phyloP scores from a whole-genome alignment of 805 yeast genomes.

The Suhomyces pyralidae region DNA sequence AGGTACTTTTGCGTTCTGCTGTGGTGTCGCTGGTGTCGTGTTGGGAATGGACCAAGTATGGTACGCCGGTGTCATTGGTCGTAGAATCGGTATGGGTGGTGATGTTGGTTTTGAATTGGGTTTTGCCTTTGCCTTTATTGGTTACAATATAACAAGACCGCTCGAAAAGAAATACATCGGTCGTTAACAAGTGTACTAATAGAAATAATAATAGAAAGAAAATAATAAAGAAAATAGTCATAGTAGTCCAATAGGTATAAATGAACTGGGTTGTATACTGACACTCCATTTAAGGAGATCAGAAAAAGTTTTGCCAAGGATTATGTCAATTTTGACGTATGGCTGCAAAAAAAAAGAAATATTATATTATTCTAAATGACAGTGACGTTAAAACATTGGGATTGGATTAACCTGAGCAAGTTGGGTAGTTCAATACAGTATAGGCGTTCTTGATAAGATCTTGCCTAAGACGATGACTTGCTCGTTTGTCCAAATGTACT shows the following conservation, averaged over 20 bases:
- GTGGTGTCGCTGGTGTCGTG: slow-evolving; percentile 83
- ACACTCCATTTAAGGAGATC: neutral
- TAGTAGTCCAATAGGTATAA: neutral
- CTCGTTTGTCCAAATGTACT: neutral
- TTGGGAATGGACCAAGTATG: slow-evolving; percentile 86
- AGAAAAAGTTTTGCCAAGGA: neutral
- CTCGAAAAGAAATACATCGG: slow-evolving; percentile 65
- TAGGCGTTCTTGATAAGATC: slow-evolving; percentile 21
- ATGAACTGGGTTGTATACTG: too few relatives aligned
- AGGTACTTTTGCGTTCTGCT: slow-evolving; percentile 72
- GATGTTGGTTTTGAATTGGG: slow-evolving; percentile 86
- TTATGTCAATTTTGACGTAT: neutral
- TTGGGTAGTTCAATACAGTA: slow-evolving; percentile 20
- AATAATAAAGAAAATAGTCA: too few relatives aligned
- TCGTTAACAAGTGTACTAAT: slow-evolving; percentile 27
- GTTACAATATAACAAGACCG: slow-evolving; percentile 56
- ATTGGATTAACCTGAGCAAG: slow-evolving; percentile 12
- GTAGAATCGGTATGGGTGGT: slow-evolving; percentile 69
- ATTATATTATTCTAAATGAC: neutral
- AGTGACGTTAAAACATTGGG: neutral
- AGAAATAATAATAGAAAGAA: neutral
- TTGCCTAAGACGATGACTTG: slow-evolving; percentile 20
- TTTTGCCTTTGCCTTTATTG: slow-evolving; percentile 61
- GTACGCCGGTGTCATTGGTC: slow-evolving; percentile 72
- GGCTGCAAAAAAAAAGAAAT: neutral